phyloP scores from a whole-genome alignment of 2,329 filamentous ascomycete species.

The Cephalotrichum gorgonifer region DNA sequence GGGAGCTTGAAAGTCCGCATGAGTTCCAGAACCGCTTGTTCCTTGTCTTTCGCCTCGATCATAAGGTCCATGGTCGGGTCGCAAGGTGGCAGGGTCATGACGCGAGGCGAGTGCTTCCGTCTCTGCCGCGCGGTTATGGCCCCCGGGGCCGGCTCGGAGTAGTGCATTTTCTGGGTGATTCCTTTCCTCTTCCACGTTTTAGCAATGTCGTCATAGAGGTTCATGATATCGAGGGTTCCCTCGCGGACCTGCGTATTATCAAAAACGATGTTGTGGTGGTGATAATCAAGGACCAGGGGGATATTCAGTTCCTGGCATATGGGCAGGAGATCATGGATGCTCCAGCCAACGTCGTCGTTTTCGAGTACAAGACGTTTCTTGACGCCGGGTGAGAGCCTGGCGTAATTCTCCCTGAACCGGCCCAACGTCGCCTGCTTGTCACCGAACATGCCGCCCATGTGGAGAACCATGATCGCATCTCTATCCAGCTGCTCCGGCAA shows the following conservation, averaged over 20 bases:
- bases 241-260: slow-evolving; percentile 64
- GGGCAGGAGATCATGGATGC: slow-evolving; percentile 82
- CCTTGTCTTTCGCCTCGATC: slow-evolving; percentile 98
- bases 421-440: slow-evolving; percentile 72
- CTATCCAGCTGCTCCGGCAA: slow-evolving; percentile 68
- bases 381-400: slow-evolving; percentile 52
- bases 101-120: slow-evolving; percentile 75
- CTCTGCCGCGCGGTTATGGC: slow-evolving; percentile 70
- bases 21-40: slow-evolving; percentile 89
- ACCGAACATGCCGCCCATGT: slow-evolving; percentile 86
- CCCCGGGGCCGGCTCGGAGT: slow-evolving; percentile 57
- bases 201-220: slow-evolving; percentile 64
- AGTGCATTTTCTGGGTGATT: slow-evolving; percentile 95
- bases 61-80: slow-evolving; percentile 83
- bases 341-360: slow-evolving; percentile 90
- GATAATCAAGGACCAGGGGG: slow-evolving; percentile 82
- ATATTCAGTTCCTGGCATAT: slow-evolving; percentile 92
- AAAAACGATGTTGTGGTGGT: slow-evolving; percentile 93
- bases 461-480: slow-evolving; percentile 88
- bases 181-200: slow-evolving; percentile 76
- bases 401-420: slow-evolving; percentile 70
- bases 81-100: slow-evolving; percentile 73
- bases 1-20: slow-evolving; percentile 83
- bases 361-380: slow-evolving; percentile 80
- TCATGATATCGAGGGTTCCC: slow-evolving; percentile 71